phyloP scores from a whole-genome alignment of 371 early-diverging fungal genomes.

The Nematocida ironsii region DNA sequence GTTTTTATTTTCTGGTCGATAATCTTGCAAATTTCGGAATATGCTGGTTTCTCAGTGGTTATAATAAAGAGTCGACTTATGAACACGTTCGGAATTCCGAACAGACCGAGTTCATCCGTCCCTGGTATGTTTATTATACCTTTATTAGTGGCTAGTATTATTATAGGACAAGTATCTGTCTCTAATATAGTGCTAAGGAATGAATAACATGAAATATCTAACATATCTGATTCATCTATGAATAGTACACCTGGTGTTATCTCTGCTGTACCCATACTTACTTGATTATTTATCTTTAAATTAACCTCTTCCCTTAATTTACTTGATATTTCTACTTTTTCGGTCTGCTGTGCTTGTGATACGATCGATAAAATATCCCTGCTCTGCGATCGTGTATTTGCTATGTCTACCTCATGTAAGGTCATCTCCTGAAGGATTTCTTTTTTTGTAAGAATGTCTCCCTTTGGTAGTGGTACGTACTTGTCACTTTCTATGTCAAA shows the following conservation, averaged over 20 bases:
- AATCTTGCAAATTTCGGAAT: conserved; percentile 14
- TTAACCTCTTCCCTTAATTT: conserved; percentile 61
- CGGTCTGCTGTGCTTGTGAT: conserved; percentile 25
- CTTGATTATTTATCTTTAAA: conserved; percentile 39
- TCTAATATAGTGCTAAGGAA: conserved; percentile 58
- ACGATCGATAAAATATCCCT: conserved; percentile 55
- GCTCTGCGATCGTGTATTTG: conserved; percentile 55
- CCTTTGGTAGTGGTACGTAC: conserved; percentile 66
- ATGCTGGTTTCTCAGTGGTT: conserved; percentile 8
- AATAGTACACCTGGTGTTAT: conserved; percentile 62
- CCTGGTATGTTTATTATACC: conserved; percentile 15
- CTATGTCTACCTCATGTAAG: conserved; percentile 64
- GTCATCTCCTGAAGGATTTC: conserved; percentile 62
- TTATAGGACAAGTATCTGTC: conserved; percentile 46
- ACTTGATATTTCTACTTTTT: conserved; percentile 56
- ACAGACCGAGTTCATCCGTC: conserved; percentile 14
- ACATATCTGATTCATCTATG: conserved; percentile 63
- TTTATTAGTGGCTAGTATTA: conserved; percentile 59
- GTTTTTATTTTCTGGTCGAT: conserved; percentile 40
- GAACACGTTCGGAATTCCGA: conserved; percentile 58
- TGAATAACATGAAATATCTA: conserved; percentile 59
- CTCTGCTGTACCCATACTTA: conserved; percentile 57
- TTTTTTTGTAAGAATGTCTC: conserved; percentile 60
- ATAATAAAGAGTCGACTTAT: conserved; percentile 52
- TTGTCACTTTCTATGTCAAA: conserved; percentile 68